Base-by-base conservation (phyloP, 306 rosid species). In the Glycine latifolia region DNA sequence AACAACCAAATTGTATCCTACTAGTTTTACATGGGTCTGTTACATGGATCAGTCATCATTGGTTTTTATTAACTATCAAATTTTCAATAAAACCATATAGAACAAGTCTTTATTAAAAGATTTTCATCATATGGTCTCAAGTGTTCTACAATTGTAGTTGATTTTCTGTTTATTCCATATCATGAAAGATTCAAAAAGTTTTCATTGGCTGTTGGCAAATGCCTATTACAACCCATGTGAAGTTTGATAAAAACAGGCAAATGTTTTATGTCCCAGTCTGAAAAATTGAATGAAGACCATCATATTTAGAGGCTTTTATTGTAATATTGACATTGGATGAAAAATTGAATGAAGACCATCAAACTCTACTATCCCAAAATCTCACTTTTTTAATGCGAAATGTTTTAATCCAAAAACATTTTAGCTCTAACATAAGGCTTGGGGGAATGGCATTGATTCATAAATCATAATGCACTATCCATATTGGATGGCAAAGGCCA, bases 131-230 rank as follows among this genome's bases (percentile, higher is more conserved):
- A 26, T 26, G 31, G 31, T 26, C 31, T 26, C 14, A 7, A 37
- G 55, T 75, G 33, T 49, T 67, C n/a, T 67, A n/a, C 53, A 43
- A 16, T 67, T 44, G 35, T 70, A 70, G 11, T 46, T 56, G 14
- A 56, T 71, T 59, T 10, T 71, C 15, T 68, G 26, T 33, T 70
- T 26, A 26, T 26, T 79, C 63, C 16, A 48, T 68, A 39, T 68
- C 58, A 67, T 26, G 6, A 55, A 56, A 69, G 49, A 44, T 69
- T 54, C 5, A 5, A 14, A 26, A 13, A 43, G 37, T 39, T 15
- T 47, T 11, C 13, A 5, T 33, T 44, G 39, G 70, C 20, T 58
- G 20, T 58, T 44, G 17, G 63, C 12, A 8, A 4, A 43, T 70
- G 14, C 35, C 67, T 78, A 41, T 68, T 14, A 48, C 59, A 68